Percentiles rank a stretch among this genome's conserved stretches.
Conservation (phyloP, 1,139 yeast genomes). For the Yarrowia galli region DNA sequence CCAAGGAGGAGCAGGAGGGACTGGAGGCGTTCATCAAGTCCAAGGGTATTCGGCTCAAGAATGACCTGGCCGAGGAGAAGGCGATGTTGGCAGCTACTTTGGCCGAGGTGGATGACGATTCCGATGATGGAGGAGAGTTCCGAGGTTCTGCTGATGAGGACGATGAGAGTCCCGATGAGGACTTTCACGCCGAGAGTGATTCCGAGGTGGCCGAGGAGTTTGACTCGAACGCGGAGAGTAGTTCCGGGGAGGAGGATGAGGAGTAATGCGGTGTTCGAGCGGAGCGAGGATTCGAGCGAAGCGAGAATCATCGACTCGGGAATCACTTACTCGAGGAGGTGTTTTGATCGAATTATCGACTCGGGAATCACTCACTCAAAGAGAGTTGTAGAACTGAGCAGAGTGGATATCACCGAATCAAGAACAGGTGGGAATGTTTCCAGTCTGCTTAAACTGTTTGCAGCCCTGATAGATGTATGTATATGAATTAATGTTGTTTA, state of each 20-base stretch:
- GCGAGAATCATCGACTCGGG: background rate
- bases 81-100: slow-evolving; percentile 78
- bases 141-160: slow-evolving; percentile 61
- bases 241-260: slow-evolving; percentile 55
- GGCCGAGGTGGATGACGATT: slow-evolving; percentile 70
- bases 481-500: slow-evolving; percentile 2
- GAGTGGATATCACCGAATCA: too few relatives aligned
- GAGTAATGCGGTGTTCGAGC: slow-evolving; percentile 44
- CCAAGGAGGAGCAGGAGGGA: slow-evolving; percentile 84
- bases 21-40: slow-evolving; percentile 78
- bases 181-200: slow-evolving; percentile 68
- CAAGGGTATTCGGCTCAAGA: slow-evolving; percentile 80
- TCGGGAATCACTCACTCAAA: background rate
- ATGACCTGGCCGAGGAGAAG: slow-evolving; percentile 89
- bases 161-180: slow-evolving; percentile 61
- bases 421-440: too few relatives aligned
- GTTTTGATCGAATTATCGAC: too few relatives aligned
- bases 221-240: slow-evolving; percentile 72
- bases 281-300: background rate
- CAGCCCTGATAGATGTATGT: background rate
- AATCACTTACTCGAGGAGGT: too few relatives aligned
- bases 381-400: too few relatives aligned
- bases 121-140: slow-evolving; percentile 49
- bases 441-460: too few relatives aligned
- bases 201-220: slow-evolving; percentile 87